Conservation (phyloP, 129 eudicot species). For the Flaveria ramosissima region DNA sequence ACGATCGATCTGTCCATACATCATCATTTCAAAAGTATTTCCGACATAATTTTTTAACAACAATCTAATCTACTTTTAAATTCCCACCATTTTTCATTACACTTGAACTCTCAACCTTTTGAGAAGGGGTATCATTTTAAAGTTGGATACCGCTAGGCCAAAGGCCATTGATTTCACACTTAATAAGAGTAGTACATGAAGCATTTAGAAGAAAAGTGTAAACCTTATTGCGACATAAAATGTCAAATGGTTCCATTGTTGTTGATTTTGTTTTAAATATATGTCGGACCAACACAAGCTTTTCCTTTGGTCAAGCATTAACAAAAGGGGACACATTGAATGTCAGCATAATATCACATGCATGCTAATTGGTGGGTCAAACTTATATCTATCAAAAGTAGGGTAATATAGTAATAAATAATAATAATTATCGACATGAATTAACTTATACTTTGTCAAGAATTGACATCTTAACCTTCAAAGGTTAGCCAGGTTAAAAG, state of each 20-base stretch:
- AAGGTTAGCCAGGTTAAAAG: not conserved
- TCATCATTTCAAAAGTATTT: too few relatives aligned
- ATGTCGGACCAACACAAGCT: slow-evolving; percentile 29
- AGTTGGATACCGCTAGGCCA: not conserved
- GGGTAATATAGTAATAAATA: too few relatives aligned
- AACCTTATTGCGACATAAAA: not conserved
- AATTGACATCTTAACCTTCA: not conserved
- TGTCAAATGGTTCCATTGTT: slow-evolving; percentile 19
- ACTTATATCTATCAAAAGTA: slow-evolving; percentile 1
- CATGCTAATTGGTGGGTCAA: slow-evolving; percentile 15
- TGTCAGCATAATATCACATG: slow-evolving; percentile 11
- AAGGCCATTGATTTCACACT: not conserved
- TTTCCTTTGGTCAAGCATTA: slow-evolving; percentile 31
- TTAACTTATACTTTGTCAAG: not conserved
- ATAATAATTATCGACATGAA: not conserved
- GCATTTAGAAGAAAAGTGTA: not conserved
- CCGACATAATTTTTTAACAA: too few relatives aligned
- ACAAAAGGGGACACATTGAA: slow-evolving; percentile 18
- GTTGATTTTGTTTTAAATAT: slow-evolving; percentile 23
- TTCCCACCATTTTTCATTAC: too few relatives aligned
- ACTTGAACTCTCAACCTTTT: too few relatives aligned
- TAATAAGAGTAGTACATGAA: not conserved
- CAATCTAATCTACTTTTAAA: too few relatives aligned
- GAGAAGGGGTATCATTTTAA: too few relatives aligned
- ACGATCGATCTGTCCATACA: too few relatives aligned